Evolutionary conservation across 176 grass and related monocot genomes (phyloP), one percentile per base, ranked within the genome.

Genomic region (Paspalum notatum): DNA sequence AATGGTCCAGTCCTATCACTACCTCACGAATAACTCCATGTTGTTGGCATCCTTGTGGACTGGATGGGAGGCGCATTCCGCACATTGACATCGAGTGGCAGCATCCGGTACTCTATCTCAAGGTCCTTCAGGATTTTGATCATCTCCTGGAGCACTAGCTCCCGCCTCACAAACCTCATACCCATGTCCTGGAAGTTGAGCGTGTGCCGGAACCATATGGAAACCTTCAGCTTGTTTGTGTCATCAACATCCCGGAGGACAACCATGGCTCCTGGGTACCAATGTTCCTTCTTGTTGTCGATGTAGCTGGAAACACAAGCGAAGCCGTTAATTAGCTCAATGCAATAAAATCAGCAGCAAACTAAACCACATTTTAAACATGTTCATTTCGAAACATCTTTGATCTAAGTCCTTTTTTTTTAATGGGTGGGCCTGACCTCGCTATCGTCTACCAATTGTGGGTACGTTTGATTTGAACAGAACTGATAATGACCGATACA

Each of bases 71-170:
- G 90, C 2, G 81, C 85, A 12, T 86, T 87, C 2, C 87, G 74
- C 7, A 94, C 42, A 39, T 95, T 92, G 18, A 95, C 93, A 59
- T 95, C 93, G 0, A 86, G 70, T 0, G 90, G 93, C 79, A 92
- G 20, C 93, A 95, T 87, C 74, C 93, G 82, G 51, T 92, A 92
- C 80, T 95, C 90, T 2, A 95, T 90, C 4, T 90, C 93, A 0
- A 95, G 87, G 22, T 95, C 93, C 80, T 66, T 92, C 24, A 88
- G 39, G 14, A 92, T 68, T 60, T 41, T 90, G 79, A 95, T 92
- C 86, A 88, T 83, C 87, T 88, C 79, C 45, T 92, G 87, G 17
- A 92, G 79, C 68, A 92, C 86, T 0, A 86, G 48, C 14, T 92
- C 86, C 77, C 90, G 81, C 75, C 90, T 68, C 42, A 58, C 78